Percentiles rank a stretch among this genome's conserved stretches.
Conservation (phyloP, 2,329 filamentous ascomycete species). For the Hypoxylon sp. region DNA sequence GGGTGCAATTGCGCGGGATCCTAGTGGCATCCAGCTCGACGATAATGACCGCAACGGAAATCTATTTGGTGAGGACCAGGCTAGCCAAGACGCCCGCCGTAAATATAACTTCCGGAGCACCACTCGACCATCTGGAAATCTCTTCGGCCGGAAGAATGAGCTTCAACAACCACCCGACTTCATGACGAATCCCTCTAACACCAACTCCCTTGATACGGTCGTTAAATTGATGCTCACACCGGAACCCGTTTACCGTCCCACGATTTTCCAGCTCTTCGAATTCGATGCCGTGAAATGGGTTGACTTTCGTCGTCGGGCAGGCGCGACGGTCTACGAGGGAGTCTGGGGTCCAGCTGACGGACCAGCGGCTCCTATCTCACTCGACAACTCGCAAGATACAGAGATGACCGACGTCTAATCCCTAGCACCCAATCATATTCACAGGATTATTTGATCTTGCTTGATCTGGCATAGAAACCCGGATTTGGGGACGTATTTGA, state of each 20-base stretch:
- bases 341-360: conserved; percentile 86
- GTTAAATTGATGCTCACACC: conserved; percentile 89
- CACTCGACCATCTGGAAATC: conserved; percentile 49
- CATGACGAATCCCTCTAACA: conserved; percentile 80
- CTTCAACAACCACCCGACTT: conserved; percentile 77
- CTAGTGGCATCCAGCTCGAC: conserved; percentile 72
- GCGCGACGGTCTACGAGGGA: conserved; percentile 95
- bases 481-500: conserved; percentile 44
- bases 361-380: conserved; percentile 49
- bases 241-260: conserved; percentile 76
- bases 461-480: conserved; percentile 42
- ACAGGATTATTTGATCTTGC: conserved; percentile 40
- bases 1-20: conserved; percentile 76
- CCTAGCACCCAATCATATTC: conserved; percentile 33
- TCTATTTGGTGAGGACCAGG: conserved; percentile 43
- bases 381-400: too few relatives aligned
- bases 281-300: conserved; percentile 84
- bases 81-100: conserved; percentile 32
- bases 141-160: conserved; percentile 60
- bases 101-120: conserved; percentile 40
- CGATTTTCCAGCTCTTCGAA: conserved; percentile 75
- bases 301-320: conserved; percentile 76
- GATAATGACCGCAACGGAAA: conserved; percentile 51
- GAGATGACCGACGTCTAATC: conserved; percentile 68
- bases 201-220: conserved; percentile 81